Evolutionary conservation across 202 grass and related monocot genomes (phyloP), one percentile per base, ranked within the genome.

Genomic region (Saccharum hybrid): DNA sequence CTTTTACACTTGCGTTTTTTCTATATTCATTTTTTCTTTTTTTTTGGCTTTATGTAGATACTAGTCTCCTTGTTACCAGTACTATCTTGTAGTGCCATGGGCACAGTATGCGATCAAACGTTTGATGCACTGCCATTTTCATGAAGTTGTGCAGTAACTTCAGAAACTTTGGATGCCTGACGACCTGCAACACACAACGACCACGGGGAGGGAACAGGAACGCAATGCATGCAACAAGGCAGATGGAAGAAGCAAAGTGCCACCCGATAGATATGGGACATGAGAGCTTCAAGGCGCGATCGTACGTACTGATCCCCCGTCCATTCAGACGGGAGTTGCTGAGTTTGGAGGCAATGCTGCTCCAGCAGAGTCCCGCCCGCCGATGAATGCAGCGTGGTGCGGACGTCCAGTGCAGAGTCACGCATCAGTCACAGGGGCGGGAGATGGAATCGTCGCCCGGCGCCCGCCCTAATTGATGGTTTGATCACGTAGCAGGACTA

Each of bases 231-330:
- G 14, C 46, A 18, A 31, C 9, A 70, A 52, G 63, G 39, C 68
- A 75, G 54, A 83, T 76, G 39, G 31, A 71, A 19, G 34, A 90
- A 83, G 70, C 71, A 71, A 80, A 80, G 69, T 52, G 74, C 3
- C 40, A 45, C 79, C 79, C 6, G 41, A 26, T 9, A 13, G 52
- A 26, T 10, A 18, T 6, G 74, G 31, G 41, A 49, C 54, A 63
- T 5, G 54, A 84, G 34, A 65, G 14, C 74, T 72, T 54, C 34
- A 63, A 19, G 61, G 61, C 65, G 57, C 13, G 66, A 2, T 67
- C 66, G 51, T 11, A 59, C 66, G 51, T 11, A 59, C 63, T 80
- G 69, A 23, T 61, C 51, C 6, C 21, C 46, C 12, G 49, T 62
- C 86, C 69, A 67, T 46, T 33, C n/a, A 67, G 72, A 15, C 12